Conservation (phyloP, 352 stramenopile species). For the Pythium vanterpoolii region DNA sequence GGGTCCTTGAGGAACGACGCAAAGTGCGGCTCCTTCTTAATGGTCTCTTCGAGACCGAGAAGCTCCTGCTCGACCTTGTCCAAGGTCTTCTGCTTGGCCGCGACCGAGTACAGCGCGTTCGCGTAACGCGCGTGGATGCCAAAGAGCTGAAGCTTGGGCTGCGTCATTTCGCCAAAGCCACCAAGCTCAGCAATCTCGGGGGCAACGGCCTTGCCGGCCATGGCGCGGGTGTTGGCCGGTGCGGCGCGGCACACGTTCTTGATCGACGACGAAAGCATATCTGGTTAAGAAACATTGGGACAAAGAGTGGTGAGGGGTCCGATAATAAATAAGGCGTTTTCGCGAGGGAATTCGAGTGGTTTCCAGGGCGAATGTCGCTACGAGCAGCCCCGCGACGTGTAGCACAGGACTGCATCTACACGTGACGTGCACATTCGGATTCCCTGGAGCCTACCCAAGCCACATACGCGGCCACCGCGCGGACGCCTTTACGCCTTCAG, state of each 20-base stretch:
- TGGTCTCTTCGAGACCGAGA: constrained; percentile 78
- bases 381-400: neutral
- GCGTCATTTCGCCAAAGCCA: constrained; percentile 76
- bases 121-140: constrained; percentile 95
- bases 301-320: neutral
- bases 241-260: constrained; percentile 57
- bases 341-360: neutral
- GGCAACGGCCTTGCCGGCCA: constrained; percentile 30
- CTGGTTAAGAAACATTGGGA: constrained; percentile 4
- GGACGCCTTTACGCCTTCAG: neutral
- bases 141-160: constrained; percentile 94
- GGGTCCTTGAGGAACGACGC: constrained; percentile 95
- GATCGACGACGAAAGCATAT: constrained; percentile 73
- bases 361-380: neutral
- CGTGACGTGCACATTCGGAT: neutral
- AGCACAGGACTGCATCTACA: neutral
- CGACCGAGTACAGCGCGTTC: constrained; percentile 96
- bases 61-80: constrained; percentile 87
- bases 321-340: neutral
- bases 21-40: constrained; percentile 89
- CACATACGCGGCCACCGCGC: neutral
- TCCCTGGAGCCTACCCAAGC: neutral
- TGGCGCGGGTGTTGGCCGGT: constrained; percentile 33
- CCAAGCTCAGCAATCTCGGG: constrained; percentile 64
- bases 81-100: constrained; percentile 84